Evolutionary conservation across 1,284 basidiomycete species (phyloP), one percentile per base, ranked within the genome.

Genomic region (Heterobasidion occidentale): DNA sequence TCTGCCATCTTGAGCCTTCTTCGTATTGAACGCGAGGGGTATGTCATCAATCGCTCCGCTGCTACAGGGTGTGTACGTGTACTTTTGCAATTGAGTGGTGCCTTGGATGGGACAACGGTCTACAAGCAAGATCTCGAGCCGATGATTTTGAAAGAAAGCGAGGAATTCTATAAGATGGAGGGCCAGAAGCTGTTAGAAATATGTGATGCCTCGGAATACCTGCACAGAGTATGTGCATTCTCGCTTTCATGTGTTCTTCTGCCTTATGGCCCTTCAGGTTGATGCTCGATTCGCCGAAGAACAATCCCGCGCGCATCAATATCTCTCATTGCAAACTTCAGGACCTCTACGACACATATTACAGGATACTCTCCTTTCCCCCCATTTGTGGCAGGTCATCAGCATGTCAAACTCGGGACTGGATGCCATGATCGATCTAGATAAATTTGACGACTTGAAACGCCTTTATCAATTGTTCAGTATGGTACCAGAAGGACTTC

Each of bases 51-150:
- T 68, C 87, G 92, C 35, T 96, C 93, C 7, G 88, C 92, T 5
- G 84, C 98, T 58, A 90, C 93, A 66, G 90, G 89, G 64, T 94
- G 90, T 60, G 87, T 97, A 45, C 93, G 96, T 57, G 88, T 99
- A 59, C 82, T 98, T 50, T 73, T 88, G 53, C 79, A 85, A 56
- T 79, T 96, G 36, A 74, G 77, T 1, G 78, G 81, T 51, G 73
- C 71, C 7, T 74, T 78, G 46, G 76, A 74, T 2, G 75, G 75
- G 15, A 70, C 68, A 45, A 87, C 85, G 0, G 84, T 98, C 7
- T 99, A 99, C 74, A 83, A 86, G 62, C 79, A 80, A 55, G 88
- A 94, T 65, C 79, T 99, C 54, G 95, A 99, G 70, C 91, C 92
- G 0, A 79, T 81, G 0, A 82, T 99, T 59, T 74, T 99, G 48